phyloP scores from a whole-genome alignment of 176 grass and related monocot species.

The Zoysia japonica region DNA sequence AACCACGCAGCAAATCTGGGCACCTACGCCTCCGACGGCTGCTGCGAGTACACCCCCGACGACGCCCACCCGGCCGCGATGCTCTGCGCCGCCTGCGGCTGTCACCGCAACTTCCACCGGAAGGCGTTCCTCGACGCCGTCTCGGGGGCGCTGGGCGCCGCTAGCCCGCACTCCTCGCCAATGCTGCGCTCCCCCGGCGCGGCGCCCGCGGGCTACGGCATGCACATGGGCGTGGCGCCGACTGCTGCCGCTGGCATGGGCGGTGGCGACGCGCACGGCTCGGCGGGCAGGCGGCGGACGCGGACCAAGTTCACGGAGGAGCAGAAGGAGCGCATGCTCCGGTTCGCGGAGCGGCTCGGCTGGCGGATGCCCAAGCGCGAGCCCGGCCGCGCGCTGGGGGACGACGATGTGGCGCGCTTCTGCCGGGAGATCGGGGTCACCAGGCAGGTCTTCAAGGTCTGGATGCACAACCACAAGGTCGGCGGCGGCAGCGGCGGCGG shows the following conservation, averaged over 20 bases:
- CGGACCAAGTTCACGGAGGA: conserved; percentile 87
- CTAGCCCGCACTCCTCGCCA: conserved; percentile 14
- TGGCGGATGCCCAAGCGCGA: conserved; percentile 91
- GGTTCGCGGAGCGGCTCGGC: conserved; percentile 74
- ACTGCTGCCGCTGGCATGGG: neutral
- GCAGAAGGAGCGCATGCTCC: conserved; percentile 71
- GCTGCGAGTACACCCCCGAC: conserved; percentile 89
- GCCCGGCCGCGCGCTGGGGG: conserved; percentile 50
- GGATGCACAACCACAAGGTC: conserved; percentile 97
- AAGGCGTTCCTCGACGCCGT: conserved; percentile 53
- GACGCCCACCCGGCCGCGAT: conserved; percentile 46
- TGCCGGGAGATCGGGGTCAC: conserved; percentile 81
- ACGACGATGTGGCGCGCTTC: conserved; percentile 78
- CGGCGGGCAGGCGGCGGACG: conserved; percentile 46
- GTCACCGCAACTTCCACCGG: conserved; percentile 91
- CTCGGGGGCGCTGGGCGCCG: conserved; percentile 4
- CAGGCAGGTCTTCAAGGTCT: conserved; percentile 90
- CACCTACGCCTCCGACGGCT: conserved; percentile 83
- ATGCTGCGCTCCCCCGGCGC: conserved; percentile 35
- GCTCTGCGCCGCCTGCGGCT: conserved; percentile 74
- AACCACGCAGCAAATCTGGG: conserved; percentile 93
- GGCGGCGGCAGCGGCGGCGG: conserved; percentile 28
- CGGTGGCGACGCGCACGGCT: conserved; percentile 26
- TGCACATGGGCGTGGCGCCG: conserved; percentile 44
- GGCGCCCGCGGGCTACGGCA: conserved; percentile 43